phyloP scores from a whole-genome alignment of 2,329 filamentous ascomycete species.

The Aaosphaeria pasadenensis region DNA sequence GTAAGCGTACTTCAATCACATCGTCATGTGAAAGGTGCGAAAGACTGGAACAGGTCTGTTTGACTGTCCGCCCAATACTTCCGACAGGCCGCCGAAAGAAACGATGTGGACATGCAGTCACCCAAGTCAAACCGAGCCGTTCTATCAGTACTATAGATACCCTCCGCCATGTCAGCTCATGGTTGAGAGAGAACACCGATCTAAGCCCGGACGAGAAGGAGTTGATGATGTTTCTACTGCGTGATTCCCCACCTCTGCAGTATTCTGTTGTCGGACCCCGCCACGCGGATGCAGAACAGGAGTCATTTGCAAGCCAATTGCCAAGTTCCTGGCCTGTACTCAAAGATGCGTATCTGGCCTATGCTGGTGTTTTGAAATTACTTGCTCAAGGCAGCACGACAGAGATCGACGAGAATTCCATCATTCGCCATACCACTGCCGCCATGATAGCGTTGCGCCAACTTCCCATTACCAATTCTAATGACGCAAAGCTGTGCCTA shows the following conservation, averaged over 20 bases:
- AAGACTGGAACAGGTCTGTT: slow-evolving; percentile 3
- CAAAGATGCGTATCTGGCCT: slow-evolving; percentile 7
- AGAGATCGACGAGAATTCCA: neutral
- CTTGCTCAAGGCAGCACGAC: neutral
- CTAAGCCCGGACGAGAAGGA: slow-evolving; percentile 4
- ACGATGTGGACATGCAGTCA: neutral
- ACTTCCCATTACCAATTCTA: slow-evolving; percentile 2
- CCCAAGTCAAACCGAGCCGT: neutral
- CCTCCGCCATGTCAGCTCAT: neutral
- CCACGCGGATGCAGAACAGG: slow-evolving; percentile 4
- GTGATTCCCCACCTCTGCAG: slow-evolving; percentile 1
- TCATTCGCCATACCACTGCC: slow-evolving; percentile 2
- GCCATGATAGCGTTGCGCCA: slow-evolving; percentile 4
- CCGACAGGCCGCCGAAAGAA: slow-evolving; percentile 3
- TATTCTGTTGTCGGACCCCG: slow-evolving; percentile 4
- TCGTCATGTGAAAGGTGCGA: slow-evolving; percentile 4
- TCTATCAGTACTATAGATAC: neutral
- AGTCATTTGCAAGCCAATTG: slow-evolving; percentile 1
- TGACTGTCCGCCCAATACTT: slow-evolving; percentile 5
- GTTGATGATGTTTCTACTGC: slow-evolving; percentile 3
- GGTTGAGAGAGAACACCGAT: neutral
- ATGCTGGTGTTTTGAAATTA: slow-evolving; percentile 4
- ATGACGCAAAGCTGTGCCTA: slow-evolving; percentile 7
- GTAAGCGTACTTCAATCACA: slow-evolving; percentile 1
- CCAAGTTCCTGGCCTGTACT: slow-evolving; percentile 5